These are phyloP conservation scores for Suillus decipiens DNA, from an alignment of 768 basidiomycete genomes.

Conservation along the genomic window DNA sequence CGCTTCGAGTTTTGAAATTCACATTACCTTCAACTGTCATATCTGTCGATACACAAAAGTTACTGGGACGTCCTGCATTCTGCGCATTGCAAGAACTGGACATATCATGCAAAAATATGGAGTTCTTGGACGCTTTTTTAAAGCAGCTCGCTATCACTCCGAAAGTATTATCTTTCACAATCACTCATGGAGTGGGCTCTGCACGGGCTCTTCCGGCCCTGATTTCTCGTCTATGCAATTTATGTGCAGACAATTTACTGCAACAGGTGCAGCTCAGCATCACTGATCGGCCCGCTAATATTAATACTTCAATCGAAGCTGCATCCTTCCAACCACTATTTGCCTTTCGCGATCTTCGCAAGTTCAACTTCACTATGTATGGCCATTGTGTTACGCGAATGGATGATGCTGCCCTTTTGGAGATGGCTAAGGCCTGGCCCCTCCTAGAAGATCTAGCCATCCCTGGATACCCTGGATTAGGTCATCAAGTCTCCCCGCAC, in stretches of 20 bases:
- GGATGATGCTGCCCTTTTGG: not conserved
- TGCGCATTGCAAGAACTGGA: not conserved
- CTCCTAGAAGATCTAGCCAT: not conserved
- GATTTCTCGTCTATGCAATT: not conserved
- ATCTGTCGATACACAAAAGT: not conserved
- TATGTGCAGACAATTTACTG: not conserved
- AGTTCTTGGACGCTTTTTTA: not conserved
- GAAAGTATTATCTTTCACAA: not conserved
- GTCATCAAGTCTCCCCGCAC: not conserved
- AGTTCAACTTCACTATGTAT: not conserved
- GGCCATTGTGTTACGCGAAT: not conserved
- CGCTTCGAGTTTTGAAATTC: not conserved
- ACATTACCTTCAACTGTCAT: not conserved
- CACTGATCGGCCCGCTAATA: not conserved
- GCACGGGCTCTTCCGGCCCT: not conserved
- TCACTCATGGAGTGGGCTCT: not conserved
- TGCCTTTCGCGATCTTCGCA: not conserved
- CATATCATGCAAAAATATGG: not conserved
- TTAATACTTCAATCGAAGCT: not conserved
- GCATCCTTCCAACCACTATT: not conserved
- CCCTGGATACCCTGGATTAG: too few relatives aligned
- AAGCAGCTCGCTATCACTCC: not conserved
- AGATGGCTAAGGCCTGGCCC: slow-evolving; percentile 5
- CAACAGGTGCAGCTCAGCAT: not conserved
- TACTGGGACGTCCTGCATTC: not conserved